A percentile compares a stretch with the other conserved stretches of the same genome.
These are phyloP conservation scores for Dryas integrifolia DNA, from an alignment of 331 rosid species.

Conservation along the genomic window DNA sequence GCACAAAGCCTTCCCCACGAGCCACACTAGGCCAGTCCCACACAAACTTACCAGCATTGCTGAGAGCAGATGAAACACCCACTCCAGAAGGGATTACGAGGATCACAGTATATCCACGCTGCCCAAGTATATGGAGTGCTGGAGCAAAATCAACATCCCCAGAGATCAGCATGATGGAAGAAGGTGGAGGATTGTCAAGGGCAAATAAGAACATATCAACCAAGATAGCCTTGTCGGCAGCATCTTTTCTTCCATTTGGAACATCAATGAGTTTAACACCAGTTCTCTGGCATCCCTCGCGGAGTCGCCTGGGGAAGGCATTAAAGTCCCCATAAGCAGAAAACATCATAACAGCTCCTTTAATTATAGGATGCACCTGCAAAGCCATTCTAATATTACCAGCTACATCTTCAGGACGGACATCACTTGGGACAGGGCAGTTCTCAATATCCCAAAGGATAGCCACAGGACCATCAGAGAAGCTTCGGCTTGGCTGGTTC, in stretches of 20 bases:
- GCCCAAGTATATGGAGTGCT: conserved; percentile 96
- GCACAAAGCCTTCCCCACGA: conserved; percentile 93
- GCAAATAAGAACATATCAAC: conserved; percentile 99
- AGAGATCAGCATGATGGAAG: conserved; percentile 88
- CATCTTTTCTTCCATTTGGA: conserved; percentile 97
- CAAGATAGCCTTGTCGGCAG: conserved; percentile 97
- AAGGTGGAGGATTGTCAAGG: conserved; percentile 93
- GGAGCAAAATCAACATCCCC: conserved; percentile 97
- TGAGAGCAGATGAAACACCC: conserved; percentile 89
- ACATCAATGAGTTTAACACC: conserved; percentile 92
- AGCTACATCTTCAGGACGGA: conserved; percentile 91
- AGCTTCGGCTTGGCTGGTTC: conserved; percentile 48
- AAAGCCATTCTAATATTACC: conserved; percentile 96
- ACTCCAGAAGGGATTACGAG: conserved; percentile 87
- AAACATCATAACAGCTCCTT: conserved; percentile 81
- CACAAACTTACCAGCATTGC: conserved; percentile 93
- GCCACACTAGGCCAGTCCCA: conserved; percentile 99
- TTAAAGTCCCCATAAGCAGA: conserved; percentile 95
- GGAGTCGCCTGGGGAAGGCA: conserved; percentile 81
- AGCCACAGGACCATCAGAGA: conserved; percentile 74
- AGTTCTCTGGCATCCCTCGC: conserved; percentile 98
- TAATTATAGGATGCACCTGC: conserved; percentile 80
- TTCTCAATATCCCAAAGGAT: conserved; percentile 98
- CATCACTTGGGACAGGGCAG: conserved; percentile 94
- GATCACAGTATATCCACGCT: conserved; percentile 85